phyloP scores from a whole-genome alignment of 2,329 filamentous ascomycete species.

The Ophiognomonia clavigignenti-juglandacearum region DNA sequence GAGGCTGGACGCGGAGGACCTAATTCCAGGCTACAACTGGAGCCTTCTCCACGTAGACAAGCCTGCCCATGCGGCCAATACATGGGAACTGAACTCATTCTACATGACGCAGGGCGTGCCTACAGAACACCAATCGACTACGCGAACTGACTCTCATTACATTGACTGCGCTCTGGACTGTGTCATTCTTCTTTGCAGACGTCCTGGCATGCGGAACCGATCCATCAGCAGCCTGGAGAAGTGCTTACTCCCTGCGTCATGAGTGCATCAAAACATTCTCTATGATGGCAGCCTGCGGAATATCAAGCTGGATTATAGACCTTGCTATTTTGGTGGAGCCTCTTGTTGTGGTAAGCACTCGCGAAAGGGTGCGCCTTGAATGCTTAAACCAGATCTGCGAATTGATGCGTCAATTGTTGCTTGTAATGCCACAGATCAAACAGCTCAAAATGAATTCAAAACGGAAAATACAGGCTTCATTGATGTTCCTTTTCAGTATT shows the following conservation, averaged over 20 bases:
- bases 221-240: neutral
- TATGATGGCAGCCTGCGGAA: neutral
- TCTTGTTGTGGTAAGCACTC: neutral
- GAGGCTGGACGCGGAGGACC: neutral
- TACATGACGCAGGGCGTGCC: neutral
- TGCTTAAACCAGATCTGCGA: too few relatives aligned
- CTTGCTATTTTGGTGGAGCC: neutral
- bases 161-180: neutral
- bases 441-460: neutral
- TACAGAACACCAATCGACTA: neutral
- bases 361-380: too few relatives aligned
- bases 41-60: too few relatives aligned
- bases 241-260: neutral
- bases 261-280: neutral
- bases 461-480: neutral
- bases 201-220: neutral
- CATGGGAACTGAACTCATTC: too few relatives aligned
- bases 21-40: too few relatives aligned
- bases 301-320: neutral
- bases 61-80: too few relatives aligned
- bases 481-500: neutral
- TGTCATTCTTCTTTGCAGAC: neutral
- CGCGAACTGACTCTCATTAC: neutral
- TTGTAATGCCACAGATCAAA: neutral
- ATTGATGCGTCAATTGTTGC: neutral